phyloP scores from a whole-genome alignment of 1,284 basidiomycete species.

The Cerioporus squamosus region DNA sequence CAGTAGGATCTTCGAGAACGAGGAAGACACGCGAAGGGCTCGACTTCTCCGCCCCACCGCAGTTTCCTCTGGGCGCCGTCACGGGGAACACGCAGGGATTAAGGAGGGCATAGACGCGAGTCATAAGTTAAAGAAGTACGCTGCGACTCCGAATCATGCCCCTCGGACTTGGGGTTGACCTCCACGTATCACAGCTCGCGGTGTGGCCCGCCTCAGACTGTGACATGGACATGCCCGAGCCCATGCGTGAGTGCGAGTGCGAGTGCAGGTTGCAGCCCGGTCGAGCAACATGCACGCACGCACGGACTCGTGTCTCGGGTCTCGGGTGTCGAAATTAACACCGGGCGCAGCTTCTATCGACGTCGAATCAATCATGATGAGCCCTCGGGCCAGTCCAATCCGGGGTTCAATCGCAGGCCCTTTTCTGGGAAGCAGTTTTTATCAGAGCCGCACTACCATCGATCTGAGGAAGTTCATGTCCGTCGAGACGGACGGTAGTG shows the following conservation, averaged over 20 bases:
- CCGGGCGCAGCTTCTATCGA: conserved; percentile 9
- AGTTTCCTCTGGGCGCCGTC: neutral
- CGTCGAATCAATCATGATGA: conserved; percentile 9
- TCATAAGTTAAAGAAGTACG: neutral
- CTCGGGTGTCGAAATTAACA: conserved; percentile 6
- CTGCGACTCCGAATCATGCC: neutral
- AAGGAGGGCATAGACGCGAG: no score
- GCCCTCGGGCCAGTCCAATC: conserved; percentile 12
- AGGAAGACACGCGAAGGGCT: conserved; percentile 1
- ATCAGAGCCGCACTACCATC: conserved; percentile 23
- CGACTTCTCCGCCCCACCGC: conserved; percentile 2
- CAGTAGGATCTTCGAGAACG: conserved; percentile 12
- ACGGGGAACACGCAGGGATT: neutral
- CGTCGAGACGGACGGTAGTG: conserved; percentile 18
- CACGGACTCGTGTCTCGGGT: neutral
- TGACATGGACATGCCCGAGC: no score
- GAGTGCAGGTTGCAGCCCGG: neutral
- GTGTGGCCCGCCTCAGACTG: no score
- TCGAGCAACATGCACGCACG: neutral
- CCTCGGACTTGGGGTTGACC: no score
- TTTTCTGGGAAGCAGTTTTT: conserved; percentile 1
- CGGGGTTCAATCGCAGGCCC: conserved; percentile 17
- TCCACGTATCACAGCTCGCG: no score
- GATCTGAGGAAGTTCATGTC: conserved; percentile 23
- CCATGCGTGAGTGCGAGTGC: no score